A percentile compares a stretch with the other conserved stretches of the same genome.
Evolutionary conservation across 352 stramenopile genomes (phyloP).

Genomic region (Globisporangium nunn): DNA sequence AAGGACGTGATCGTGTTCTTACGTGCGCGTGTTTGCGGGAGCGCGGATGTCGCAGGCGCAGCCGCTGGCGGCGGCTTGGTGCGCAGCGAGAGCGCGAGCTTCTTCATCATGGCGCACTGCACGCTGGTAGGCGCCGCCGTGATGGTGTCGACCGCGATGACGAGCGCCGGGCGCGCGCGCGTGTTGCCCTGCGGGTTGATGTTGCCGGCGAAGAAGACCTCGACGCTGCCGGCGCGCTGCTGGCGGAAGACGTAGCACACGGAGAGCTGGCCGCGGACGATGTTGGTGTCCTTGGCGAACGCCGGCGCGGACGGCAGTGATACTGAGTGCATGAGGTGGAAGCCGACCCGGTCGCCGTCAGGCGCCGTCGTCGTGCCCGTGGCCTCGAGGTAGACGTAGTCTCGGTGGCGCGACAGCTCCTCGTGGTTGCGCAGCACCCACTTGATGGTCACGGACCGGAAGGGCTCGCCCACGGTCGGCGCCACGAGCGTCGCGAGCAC

Average conservation of each 20-base stretch:
- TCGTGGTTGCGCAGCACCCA: constrained; percentile 65
- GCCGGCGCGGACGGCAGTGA: constrained; percentile 25
- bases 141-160: constrained; percentile 36
- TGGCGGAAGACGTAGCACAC: constrained; percentile 14
- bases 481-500: constrained; percentile 38
- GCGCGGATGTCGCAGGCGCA: constrained; percentile 5
- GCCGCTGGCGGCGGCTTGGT: constrained; percentile 11
- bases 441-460: constrained; percentile 64
- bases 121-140: constrained; percentile 28
- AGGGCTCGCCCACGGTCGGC: constrained; percentile 34
- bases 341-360: constrained; percentile 48
- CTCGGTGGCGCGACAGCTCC: constrained; percentile 44
- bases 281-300: constrained; percentile 58
- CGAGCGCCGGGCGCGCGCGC: constrained; percentile 34
- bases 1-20: constrained; percentile 14
- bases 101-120: constrained; percentile 74
- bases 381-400: constrained; percentile 69
- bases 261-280: constrained; percentile 38
- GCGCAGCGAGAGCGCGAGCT: constrained; percentile 25
- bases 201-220: constrained; percentile 46
- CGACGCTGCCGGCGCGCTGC: constrained; percentile 8
- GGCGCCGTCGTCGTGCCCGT: constrained; percentile 50
- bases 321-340: constrained; percentile 57
- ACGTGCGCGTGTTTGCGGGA: constrained; percentile 11
- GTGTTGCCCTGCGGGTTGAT: constrained; percentile 42